Percentiles rank a stretch among this genome's conserved stretches.
These are phyloP conservation scores for Terfezia boudieri DNA, from an alignment of 495 filamentous ascomycete species.

Conservation along the genomic window DNA sequence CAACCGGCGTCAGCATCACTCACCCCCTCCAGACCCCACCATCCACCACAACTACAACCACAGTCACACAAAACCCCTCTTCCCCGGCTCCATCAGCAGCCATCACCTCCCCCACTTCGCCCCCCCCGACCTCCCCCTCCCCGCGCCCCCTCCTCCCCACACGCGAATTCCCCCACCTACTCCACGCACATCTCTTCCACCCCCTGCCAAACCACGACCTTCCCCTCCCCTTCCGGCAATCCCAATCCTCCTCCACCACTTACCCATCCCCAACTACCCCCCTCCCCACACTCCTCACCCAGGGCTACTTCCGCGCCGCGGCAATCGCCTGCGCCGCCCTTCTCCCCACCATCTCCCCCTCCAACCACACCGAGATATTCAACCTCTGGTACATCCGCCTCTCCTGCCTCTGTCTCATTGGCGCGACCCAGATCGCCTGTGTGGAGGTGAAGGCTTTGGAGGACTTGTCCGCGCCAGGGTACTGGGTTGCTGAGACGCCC, in stretches of 20 bases:
- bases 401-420: constrained; percentile 53
- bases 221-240: constrained; percentile 47
- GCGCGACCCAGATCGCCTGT: constrained; percentile 48
- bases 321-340: constrained; percentile 48
- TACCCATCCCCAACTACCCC: constrained; percentile 26
- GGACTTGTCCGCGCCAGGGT: constrained; percentile 52
- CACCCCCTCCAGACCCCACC: constrained; percentile 3
- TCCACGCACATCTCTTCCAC: constrained; percentile 29
- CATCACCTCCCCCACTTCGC: constrained; percentile 20
- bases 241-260: constrained; percentile 32
- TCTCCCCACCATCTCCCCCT: constrained; percentile 29
- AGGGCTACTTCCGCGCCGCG: constrained; percentile 46
- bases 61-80: constrained; percentile 7
- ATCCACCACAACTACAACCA: constrained; percentile 2
- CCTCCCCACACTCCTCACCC: constrained; percentile 31
- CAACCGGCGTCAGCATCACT: constrained; percentile 15
- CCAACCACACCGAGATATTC: constrained; percentile 44
- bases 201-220: constrained; percentile 59
- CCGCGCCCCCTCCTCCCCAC: too few species aligned
- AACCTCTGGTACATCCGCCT: constrained; percentile 60
- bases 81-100: constrained; percentile 10
- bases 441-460: constrained; percentile 69
- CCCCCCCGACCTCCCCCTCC: constrained; percentile 34
- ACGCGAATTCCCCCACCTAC: too few species aligned
- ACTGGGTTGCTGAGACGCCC: constrained; percentile 26